phyloP scores from a whole-genome alignment of 495 filamentous ascomycete genomes.

The Neurospora intermedia region DNA sequence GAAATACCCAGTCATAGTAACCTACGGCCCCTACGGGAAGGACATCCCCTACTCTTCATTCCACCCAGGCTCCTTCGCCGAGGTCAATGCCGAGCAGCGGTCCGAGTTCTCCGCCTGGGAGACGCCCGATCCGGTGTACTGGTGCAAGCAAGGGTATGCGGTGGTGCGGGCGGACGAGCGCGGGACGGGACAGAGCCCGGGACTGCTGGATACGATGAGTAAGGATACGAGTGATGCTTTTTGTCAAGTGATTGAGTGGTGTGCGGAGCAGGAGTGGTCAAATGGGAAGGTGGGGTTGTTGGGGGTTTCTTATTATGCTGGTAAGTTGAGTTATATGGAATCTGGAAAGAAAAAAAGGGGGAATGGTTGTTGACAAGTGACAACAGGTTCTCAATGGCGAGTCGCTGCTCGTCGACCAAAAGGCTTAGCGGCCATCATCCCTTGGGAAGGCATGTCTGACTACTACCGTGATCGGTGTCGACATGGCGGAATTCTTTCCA shows the following conservation, averaged over 20 bases:
- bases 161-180: constrained; percentile 51
- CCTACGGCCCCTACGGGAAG: constrained; percentile 57
- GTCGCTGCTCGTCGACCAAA: constrained; percentile 50
- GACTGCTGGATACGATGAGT: constrained; percentile 51
- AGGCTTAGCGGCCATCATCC: constrained; percentile 48
- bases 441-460: constrained; percentile 63
- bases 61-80: constrained; percentile 26
- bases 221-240: constrained; percentile 47
- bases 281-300: constrained; percentile 51
- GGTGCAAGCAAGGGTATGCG: constrained; percentile 50
- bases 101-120: constrained; percentile 52
- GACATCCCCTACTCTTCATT: constrained; percentile 46
- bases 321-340: constrained; percentile 7
- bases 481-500: constrained; percentile 56
- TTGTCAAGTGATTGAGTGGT: constrained; percentile 55
- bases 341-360: not conserved
- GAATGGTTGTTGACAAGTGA: not conserved
- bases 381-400: constrained; percentile 41
- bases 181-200: constrained; percentile 47
- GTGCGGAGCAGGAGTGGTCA: constrained; percentile 49
- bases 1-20: constrained; percentile 37
- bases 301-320: constrained; percentile 54
- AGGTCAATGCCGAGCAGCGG: constrained; percentile 37
- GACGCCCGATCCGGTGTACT: constrained; percentile 52
- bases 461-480: constrained; percentile 53